Conservation (phyloP, 306 rosid species). For the Medicago lupulina region DNA sequence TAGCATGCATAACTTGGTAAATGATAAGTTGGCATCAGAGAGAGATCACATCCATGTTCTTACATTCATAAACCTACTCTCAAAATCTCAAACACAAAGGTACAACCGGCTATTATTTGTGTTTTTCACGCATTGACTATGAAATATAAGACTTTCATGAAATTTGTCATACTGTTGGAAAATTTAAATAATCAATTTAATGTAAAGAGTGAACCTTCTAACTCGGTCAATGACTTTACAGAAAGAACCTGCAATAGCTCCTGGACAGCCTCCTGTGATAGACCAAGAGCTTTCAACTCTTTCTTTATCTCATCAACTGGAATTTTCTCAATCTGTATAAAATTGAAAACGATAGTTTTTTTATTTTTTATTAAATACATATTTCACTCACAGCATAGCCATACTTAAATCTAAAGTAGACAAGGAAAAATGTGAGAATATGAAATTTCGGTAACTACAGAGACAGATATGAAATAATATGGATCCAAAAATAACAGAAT, state of each 20-base stretch:
- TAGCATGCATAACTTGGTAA: conserved; percentile 9
- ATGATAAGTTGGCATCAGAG: conserved; percentile 36
- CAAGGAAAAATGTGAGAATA: conserved; percentile 18
- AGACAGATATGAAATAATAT: conserved; percentile 12
- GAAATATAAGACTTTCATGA: conserved; percentile 35
- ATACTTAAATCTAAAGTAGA: conserved; percentile 20
- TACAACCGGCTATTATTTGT: conserved; percentile 20
- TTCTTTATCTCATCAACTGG: conserved; percentile 80
- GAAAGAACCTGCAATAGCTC: conserved; percentile 89
- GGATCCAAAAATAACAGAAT: conserved; percentile 20
- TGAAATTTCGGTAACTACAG: conserved; percentile 33
- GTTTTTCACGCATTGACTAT: conserved; percentile 25
- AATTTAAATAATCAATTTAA: conserved; percentile 9
- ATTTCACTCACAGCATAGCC: conserved; percentile 16
- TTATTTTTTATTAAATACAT: conserved; percentile 17
- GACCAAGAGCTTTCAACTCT: conserved; percentile 72
- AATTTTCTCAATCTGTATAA: conserved; percentile 79
- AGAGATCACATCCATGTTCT: conserved; percentile 38
- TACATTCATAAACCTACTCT: conserved; percentile 27
- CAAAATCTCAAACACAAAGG: conserved; percentile 24
- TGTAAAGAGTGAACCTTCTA: conserved; percentile 73
- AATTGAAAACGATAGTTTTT: conserved; percentile 11
- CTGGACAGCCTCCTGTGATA: conserved; percentile 75
- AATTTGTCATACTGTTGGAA: conserved; percentile 14
- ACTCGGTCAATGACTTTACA: conserved; percentile 78